Conservation (phyloP, 2,329 filamentous ascomycete genomes). For the Fusarium chuoi region DNA sequence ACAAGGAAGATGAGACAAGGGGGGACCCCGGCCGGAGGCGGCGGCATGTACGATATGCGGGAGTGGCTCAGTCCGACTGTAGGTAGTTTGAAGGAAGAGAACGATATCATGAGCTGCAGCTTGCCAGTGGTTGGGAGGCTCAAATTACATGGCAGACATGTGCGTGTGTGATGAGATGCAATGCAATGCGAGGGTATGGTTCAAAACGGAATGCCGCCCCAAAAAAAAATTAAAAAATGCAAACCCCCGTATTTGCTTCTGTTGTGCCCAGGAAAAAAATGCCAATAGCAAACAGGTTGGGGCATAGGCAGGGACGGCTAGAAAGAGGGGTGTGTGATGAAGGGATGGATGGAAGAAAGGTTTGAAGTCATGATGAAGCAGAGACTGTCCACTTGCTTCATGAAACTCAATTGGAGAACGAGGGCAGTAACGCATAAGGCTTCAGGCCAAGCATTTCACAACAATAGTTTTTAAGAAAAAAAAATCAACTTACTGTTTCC, state of each 20-base stretch:
- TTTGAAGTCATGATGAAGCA: conserved; percentile 27
- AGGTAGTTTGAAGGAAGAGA: conserved; percentile 4
- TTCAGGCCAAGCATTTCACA: not conserved
- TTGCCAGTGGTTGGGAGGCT: conserved; percentile 32
- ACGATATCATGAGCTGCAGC: conserved; percentile 30
- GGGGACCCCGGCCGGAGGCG: conserved; percentile 17
- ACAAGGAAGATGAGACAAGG: conserved; percentile 32
- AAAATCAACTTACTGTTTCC: conserved; percentile 18
- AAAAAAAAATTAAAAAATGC: conserved; percentile 6
- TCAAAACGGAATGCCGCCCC: conserved; percentile 32
- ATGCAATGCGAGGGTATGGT: conserved; percentile 1
- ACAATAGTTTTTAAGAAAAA: not conserved
- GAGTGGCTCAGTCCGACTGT: conserved; percentile 37
- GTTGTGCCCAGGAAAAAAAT: conserved; percentile 25
- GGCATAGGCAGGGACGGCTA: conserved; percentile 28
- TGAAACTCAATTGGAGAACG: conserved; percentile 3
- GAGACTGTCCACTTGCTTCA: conserved; percentile 2
- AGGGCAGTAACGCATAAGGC: not conserved
- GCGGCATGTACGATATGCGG: conserved; percentile 39
- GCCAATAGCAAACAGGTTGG: conserved; percentile 30
- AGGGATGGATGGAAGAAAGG: conserved; percentile 23
- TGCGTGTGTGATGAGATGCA: conserved; percentile 13
- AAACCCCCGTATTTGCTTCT: conserved; percentile 25
- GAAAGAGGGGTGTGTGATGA: conserved; percentile 22
- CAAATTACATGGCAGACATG: conserved; percentile 32